phyloP scores from a whole-genome alignment of 768 basidiomycete species.

The Termitomyces sp. region DNA sequence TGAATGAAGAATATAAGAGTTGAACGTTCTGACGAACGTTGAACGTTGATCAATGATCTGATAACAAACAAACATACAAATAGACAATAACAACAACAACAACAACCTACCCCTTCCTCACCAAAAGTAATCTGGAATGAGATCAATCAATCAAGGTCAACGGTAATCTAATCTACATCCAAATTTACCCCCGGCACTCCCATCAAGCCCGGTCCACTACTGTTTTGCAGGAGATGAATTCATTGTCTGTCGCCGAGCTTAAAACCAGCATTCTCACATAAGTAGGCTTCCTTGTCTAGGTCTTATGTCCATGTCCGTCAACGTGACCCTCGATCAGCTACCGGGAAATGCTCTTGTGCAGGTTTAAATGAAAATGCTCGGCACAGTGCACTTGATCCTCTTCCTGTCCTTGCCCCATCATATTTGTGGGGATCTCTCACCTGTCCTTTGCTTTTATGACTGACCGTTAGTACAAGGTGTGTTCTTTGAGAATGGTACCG shows the following conservation, averaged over 20 bases:
- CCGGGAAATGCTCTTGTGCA: not conserved
- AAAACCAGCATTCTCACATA: not conserved
- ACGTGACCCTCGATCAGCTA: not conserved
- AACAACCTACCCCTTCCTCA: no score
- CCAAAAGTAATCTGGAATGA: no score
- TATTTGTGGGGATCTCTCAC: not conserved
- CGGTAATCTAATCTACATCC: no score
- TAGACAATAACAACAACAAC: no score
- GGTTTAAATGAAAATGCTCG: not conserved
- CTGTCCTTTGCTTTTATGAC: not conserved
- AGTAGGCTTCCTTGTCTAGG: not conserved
- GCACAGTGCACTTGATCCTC: not conserved
- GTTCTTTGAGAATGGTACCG: not conserved
- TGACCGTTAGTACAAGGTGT: not conserved
- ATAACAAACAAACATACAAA: no score
- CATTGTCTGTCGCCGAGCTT: constrained; percentile 3
- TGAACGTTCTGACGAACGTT: no score
- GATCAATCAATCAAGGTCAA: not conserved
- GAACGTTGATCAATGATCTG: no score
- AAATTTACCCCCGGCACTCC: no score
- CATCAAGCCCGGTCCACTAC: not conserved
- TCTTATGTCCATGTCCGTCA: not conserved
- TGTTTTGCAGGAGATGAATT: not conserved
- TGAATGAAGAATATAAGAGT: no score
- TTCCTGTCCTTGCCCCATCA: not conserved